Evolutionary conservation across 208 protist species (phyloP).

Genomic region (Entamoeba nuttalli): DNA sequence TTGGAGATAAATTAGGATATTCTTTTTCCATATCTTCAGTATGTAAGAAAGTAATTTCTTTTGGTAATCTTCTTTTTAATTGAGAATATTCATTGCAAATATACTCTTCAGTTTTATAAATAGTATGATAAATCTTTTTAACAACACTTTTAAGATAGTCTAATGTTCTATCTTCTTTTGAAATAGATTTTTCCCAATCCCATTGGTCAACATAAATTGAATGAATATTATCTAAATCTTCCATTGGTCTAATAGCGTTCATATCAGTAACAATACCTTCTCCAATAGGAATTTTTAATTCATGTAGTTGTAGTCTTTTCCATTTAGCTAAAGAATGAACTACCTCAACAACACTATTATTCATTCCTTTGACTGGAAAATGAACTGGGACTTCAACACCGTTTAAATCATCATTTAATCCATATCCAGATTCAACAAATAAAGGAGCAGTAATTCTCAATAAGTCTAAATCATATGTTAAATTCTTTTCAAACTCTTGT

Average conservation of each 20-base stretch:
- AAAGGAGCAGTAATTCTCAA: conserved; percentile 56
- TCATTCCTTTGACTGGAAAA: conserved; percentile 57
- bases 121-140: conserved; percentile 48
- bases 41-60: conserved; percentile 60
- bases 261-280: conserved; percentile 60
- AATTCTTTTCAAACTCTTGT: conserved; percentile 48
- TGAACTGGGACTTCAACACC: conserved; percentile 62
- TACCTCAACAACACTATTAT: conserved; percentile 54
- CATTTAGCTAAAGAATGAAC: conserved; percentile 72
- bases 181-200: conserved; percentile 68
- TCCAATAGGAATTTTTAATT: conserved; percentile 56
- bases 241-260: conserved; percentile 60
- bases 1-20: conserved; percentile 56
- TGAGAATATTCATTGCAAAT: conserved; percentile 43
- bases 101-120: conserved; percentile 49
- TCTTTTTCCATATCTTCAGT: conserved; percentile 54
- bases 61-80: conserved; percentile 45
- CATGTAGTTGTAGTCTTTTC: conserved; percentile 59
- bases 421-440: conserved; percentile 54
- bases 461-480: conserved; percentile 51
- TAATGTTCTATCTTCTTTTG: conserved; percentile 42
- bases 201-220: conserved; percentile 70
- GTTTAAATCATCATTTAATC: conserved; percentile 65
- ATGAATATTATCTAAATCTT: conserved; percentile 61
- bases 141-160: conserved; percentile 54